Base-by-base conservation (phyloP, 306 rosid species). In the Sechiopsis laciniata region DNA sequence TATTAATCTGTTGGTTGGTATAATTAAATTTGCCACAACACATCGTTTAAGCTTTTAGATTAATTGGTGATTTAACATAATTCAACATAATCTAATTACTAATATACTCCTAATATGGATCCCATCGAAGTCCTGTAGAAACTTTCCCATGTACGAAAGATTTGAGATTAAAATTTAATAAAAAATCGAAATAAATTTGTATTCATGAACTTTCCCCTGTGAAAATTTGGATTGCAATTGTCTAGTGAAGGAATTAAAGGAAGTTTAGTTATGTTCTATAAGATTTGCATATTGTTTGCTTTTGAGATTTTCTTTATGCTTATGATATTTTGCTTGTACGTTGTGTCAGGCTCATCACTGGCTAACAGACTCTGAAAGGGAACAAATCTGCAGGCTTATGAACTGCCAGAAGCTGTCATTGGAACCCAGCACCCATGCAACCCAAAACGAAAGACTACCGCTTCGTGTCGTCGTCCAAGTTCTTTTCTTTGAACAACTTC, bases 361-460 rank as follows among this genome's bases (percentile, higher is more conserved):
- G 96, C 82, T 92, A 67, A 85, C 91, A 61, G 95, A 90, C 57
- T 83, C 88, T 0, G 96, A 92, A 84, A 92, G 83, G 88, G 97
- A 90, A 76, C 96, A 92, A 77, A 77, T 92, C 42, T 90, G 95
- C 82, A 77, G 88, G 86, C 83, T 90, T 21, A 83, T 92, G 88
- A 92, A 92, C 72, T 92, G 95, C 90, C 97, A 90, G 84, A 92
- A 92, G 81, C 89, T 92, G 15, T 92, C 96, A 53, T 48, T 92
- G 79, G 97, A 92, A 84, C 95, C 92, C 62, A 92, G 95, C 91
- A 90, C 91, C 4, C 97, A 92, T 22, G 96, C 96, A n/a, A 91
- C 96, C 8, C 95, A 92, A 78, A 92, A 92, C 16, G 97, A 92
- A 85, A 84, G 96, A 87, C 73, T 92, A 12, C 97, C 97, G 0